A percentile compares a stretch with the other conserved stretches of the same genome.
Evolutionary conservation across 2,329 filamentous ascomycete genomes (phyloP).

Genomic region (Penicillium verrucosum): DNA sequence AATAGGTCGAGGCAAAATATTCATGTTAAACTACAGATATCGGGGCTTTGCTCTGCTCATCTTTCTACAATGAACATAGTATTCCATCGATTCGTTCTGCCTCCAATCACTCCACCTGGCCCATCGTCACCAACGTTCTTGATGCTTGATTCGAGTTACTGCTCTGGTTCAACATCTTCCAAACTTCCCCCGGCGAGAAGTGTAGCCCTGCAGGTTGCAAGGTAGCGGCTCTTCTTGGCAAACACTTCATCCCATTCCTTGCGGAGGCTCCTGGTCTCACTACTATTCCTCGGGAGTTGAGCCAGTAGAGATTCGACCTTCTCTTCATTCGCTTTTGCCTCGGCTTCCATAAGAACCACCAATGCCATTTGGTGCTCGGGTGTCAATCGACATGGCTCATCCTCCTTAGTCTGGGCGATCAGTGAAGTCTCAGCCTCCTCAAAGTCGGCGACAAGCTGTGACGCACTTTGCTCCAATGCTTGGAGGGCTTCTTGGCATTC

Average conservation of each 20-base stretch:
- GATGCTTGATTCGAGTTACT: neutral
- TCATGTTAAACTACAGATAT: neutral
- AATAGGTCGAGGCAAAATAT: neutral
- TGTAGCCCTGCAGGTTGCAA: neutral
- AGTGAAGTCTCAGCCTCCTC: neutral
- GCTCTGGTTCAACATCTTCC: neutral
- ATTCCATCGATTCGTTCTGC: neutral
- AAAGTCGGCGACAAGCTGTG: neutral
- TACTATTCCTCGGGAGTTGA: neutral
- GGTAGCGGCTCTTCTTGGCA: neutral
- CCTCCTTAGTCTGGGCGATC: no score
- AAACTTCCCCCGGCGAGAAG: neutral
- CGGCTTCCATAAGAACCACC: neutral
- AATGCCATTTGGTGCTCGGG: neutral
- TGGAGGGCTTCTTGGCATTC: neutral
- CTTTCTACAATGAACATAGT: neutral
- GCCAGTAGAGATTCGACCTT: neutral
- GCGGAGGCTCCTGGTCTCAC: neutral
- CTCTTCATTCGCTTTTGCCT: neutral
- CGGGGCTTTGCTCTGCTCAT: neutral
- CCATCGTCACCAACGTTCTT: neutral
- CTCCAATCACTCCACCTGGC: neutral
- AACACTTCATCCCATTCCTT: neutral
- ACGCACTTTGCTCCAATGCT: neutral
- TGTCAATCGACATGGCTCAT: no score